Conservation (phyloP, 2,329 filamentous ascomycete genomes). For the Aspergillus novofumigatus region DNA sequence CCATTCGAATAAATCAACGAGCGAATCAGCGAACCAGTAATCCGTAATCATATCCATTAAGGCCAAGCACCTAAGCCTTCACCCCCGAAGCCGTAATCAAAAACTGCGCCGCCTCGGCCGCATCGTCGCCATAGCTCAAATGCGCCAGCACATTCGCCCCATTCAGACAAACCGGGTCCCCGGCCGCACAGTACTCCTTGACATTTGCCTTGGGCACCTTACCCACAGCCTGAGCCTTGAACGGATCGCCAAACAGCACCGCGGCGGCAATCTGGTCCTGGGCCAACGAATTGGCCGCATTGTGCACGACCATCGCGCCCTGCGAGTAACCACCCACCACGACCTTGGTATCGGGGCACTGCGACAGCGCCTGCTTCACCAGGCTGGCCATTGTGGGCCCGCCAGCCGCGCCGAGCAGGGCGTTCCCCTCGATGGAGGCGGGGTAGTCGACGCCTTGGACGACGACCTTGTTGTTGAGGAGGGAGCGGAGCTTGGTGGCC, state of each 20-base stretch:
- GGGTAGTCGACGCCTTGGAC: constrained; percentile 33
- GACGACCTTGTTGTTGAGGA: constrained; percentile 23
- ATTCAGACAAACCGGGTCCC: constrained; percentile 50
- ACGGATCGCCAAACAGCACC: constrained; percentile 46
- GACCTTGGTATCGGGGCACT: constrained; percentile 33
- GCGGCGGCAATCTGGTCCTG: constrained; percentile 38
- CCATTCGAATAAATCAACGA: too few species aligned
- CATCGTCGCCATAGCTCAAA: constrained; percentile 37
- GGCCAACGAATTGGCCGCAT: constrained; percentile 26
- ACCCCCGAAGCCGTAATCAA: constrained; percentile 23
- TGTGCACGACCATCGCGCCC: constrained; percentile 34
- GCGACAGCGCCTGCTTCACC: constrained; percentile 23
- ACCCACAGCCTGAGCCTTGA: constrained; percentile 36
- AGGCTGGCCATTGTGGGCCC: constrained; percentile 28
- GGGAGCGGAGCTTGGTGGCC: constrained; percentile 19
- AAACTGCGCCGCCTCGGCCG: constrained; percentile 36
- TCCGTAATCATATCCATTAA: not conserved
- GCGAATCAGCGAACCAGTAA: too few species aligned
- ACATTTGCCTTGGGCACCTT: constrained; percentile 41
- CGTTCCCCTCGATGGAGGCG: constrained; percentile 27
- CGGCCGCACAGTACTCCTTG: constrained; percentile 47
- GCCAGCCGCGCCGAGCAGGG: constrained; percentile 23
- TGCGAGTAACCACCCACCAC: constrained; percentile 34
- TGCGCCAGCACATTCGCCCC: constrained; percentile 42
- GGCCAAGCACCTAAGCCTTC: not conserved